Base-by-base conservation (phyloP, 139 green algal genomes). In the Chlamydomonas schloesseri region DNA sequence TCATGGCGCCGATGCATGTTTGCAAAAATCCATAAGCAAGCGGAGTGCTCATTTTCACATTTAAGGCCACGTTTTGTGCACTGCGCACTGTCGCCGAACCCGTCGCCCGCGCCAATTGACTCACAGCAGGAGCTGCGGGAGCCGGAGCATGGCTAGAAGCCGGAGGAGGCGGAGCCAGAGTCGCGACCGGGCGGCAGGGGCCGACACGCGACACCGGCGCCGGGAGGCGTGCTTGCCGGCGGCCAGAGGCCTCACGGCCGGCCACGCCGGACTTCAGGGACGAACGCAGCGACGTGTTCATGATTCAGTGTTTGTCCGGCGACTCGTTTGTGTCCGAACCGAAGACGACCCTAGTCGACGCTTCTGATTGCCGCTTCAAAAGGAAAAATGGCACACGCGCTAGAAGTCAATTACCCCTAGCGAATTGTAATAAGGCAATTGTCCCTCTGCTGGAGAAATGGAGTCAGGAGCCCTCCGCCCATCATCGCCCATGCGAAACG, bases 281-380 rank as follows among this genome's bases (percentile, higher is more conserved):
- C 14, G 79, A 85, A 9, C 65, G 65, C n/a, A 85, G 46, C 34
- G 79, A 23, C 21, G 79, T 69, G 67, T 85, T 85, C 79, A 85
- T 85, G 14, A 20, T 70, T 50, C 6, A 5, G 8, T 13, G 8
- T 50, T 5, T 50, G 42, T 50, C 42, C 5, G 8, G 42, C 8
- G 42, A 8, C 42, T 50, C 42, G 42, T 50, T n/a, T n/a, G 42
- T 50, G 42, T 8, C 42, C 8, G 42, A 50, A 50, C 42, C 42
- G 42, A 50, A 50, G 42, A 50, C 42, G 42, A 50, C 42, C 42
- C 42, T 50, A 50, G 42, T 50, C 42, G 42, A 50, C 42, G 42
- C 42, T 13, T 13, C 6, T 50, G 42, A 50, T 50, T 50, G 42
- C 42, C 42, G 42, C 42, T 50, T 50, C 42, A 50, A 50, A 8